These are phyloP conservation scores for Polytrichum formosum DNA, from an alignment of 225 moss, liverwort and hornwort genomes.

Conservation along the genomic window DNA sequence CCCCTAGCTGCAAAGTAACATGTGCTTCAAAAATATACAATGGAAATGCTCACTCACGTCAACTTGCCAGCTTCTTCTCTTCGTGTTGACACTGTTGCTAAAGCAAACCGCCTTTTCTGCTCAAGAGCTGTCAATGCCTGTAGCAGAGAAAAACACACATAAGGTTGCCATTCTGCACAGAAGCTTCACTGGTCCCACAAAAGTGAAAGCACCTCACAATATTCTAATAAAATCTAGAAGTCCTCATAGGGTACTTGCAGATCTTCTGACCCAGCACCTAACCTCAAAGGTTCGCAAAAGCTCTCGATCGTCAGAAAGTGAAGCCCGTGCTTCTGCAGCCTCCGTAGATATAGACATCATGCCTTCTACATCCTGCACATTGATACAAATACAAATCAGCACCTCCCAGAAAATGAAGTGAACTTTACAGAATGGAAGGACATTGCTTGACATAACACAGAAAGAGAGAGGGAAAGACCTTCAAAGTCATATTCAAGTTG, in stretches of 20 bases:
- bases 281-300: constrained; percentile 96
- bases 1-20: too few species aligned
- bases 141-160: constrained; percentile 11
- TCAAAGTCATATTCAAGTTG: constrained; percentile 94
- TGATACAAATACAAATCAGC: not conserved
- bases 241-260: not conserved
- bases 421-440: not conserved
- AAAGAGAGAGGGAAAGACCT: constrained; percentile 36
- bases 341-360: constrained; percentile 99
- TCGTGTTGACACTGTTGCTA: constrained; percentile 91
- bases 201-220: too few species aligned
- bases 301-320: constrained; percentile 91
- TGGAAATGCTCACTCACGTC: constrained; percentile 54
- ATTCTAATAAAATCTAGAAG: not conserved
- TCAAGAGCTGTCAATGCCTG: constrained; percentile 94
- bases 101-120: constrained; percentile 92
- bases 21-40: too few species aligned
- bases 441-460: not conserved
- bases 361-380: constrained; percentile 89
- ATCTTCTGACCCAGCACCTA: not conserved
- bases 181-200: not conserved
- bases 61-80: constrained; percentile 93
- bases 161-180: not conserved
- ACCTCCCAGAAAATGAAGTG: not conserved
- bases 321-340: constrained; percentile 91